Conservation (phyloP, 306 rosid species). For the Acacia crassicarpa region DNA sequence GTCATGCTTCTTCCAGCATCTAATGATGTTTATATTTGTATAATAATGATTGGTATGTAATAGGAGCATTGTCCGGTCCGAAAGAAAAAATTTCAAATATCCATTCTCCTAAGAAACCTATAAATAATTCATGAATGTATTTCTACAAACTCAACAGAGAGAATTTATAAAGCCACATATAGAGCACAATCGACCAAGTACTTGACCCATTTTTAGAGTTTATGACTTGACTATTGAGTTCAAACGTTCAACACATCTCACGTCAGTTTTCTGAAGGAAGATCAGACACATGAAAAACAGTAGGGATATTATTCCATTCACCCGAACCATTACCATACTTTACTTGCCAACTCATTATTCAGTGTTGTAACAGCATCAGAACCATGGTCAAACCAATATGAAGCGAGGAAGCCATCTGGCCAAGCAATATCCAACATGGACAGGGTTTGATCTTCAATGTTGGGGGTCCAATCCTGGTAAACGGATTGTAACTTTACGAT, state of each 20-base stretch:
- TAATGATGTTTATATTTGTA: too few species aligned
- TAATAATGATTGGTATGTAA: too few species aligned
- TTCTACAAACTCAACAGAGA: conserved; percentile 24
- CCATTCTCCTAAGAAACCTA: not conserved
- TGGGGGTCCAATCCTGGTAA: conserved; percentile 50
- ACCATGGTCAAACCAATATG: conserved; percentile 63
- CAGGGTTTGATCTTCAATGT: conserved; percentile 44
- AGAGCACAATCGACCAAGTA: not conserved
- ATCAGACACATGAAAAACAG: conserved; percentile 56
- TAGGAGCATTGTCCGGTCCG: not conserved
- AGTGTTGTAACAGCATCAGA: conserved; percentile 27
- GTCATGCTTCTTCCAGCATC: too few species aligned
- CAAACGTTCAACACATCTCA: not conserved
- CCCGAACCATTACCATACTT: conserved; percentile 55
- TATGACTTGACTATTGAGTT: not conserved
- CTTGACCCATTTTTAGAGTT: not conserved
- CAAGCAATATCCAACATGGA: conserved; percentile 27
- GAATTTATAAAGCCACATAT: not conserved
- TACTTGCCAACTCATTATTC: conserved; percentile 39
- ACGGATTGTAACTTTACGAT: conserved; percentile 51
- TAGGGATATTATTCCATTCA: conserved; percentile 63
- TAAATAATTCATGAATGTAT: conserved; percentile 19
- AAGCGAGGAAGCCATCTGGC: conserved; percentile 66
- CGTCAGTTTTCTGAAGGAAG: conserved; percentile 10
- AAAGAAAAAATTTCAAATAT: not conserved